Evolutionary conservation across 441 rosid genomes (phyloP), one percentile per base, ranked within the genome.

Genomic region (Brassica balearica): DNA sequence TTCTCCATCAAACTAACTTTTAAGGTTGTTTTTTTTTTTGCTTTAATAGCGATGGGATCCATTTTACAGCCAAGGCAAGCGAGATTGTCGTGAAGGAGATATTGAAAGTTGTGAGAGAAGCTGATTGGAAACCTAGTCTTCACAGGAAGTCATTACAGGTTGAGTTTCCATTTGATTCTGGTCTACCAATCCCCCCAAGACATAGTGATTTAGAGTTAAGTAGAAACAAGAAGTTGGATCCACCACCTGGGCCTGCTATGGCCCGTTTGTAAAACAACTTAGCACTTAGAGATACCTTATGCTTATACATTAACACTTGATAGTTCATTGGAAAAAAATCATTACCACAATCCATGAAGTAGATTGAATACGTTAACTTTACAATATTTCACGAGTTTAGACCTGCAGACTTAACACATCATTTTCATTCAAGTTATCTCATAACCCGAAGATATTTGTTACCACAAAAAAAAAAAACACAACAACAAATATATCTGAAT

Each of bases 121-220:
- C 93, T 6, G 84, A 86, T 11, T 94, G 97, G 98, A 81, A 88
- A 67, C 98, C 97, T 1, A 86, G 89, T 64, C 87, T 92, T 10
- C 51, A 85, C 41, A 86, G 96, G 93, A 84, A 79, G 65, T 74
- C 82, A 1, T 79, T 94, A 78, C 85, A 86, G 0, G 5, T 75
- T 4, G 97, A 94, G 72, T 94, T 89, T 36, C 76, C 76, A 0
- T 88, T 87, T 68, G 82, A 80, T 67, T 86, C 84, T 25, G 77
- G 77, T 80, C 72, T 75, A 1, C 76, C 83, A 2, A 64, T 59
- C 73, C 23, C 65, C 6, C 0, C 46, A 0, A 65, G 38, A 15
- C 65, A 75, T 32, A 2, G 17, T 75, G 81, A 81, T 53, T 23
- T 10, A 9, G 75, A 81, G 58, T 56, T 81, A 53, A 4, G 27